Base-by-base conservation (phyloP, 805 yeast species). In the Yarrowia bubula region DNA sequence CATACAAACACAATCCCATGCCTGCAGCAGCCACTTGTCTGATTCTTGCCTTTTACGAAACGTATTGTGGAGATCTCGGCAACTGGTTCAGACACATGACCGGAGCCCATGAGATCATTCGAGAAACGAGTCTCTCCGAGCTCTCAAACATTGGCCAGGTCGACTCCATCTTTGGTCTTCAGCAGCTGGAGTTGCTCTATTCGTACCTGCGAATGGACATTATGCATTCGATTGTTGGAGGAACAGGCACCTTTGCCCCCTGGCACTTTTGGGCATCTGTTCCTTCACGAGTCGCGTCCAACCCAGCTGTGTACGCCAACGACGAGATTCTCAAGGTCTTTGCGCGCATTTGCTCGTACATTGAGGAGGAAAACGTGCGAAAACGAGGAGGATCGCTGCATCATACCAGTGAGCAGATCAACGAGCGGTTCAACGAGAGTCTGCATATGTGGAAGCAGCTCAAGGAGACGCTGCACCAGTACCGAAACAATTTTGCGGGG, bases 21-120 rank as follows among this genome's bases (percentile, higher is more conserved):
- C 51, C 66, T 17, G 50, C 60, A 0, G 44, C 50, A 1, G 66
- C 66, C 17, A 57, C 66, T 1, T 55, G 65, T 31, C n/a, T 64
- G 44, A 43, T 64, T 39, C 53, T 64, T n/a, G 65, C 66, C 7
- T 64, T 64, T 28, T 64, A 43, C 14, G 66, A 64, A 14, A 64
- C 66, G 7, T 46, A 57, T 13, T 43, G 48, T 14, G 66, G 66
- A 15, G 60, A 64, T 33, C 41, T 64, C 22, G 60, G 64, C 15
- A 64, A 51, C 51, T 64, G 66, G 66, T 47, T 42, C 32, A 18
- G 48, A 22, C 66, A 64, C 55, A 64, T 58, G 66, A 53, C 41
- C 10, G 66, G 66, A 11, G 66, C 66, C 14, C 39, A 61, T 13
- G 66, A 64, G 28, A 43, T 64, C 10, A 57, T 64, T 10, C 10